Evolutionary conservation across 2,329 filamentous ascomycete species (phyloP).

Genomic region (Cryoendolithus antarcticus): DNA sequence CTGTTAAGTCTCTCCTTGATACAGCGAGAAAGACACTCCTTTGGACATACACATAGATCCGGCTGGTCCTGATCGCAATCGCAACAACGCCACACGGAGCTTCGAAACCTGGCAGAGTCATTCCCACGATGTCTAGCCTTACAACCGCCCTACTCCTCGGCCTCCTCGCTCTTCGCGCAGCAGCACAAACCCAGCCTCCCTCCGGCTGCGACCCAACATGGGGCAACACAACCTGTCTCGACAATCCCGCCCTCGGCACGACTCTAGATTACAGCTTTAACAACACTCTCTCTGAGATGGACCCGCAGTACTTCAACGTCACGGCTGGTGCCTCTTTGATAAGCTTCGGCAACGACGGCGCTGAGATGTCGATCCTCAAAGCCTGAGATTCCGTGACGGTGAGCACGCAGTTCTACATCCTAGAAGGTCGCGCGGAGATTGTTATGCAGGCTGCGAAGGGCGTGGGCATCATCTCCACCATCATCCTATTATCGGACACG

Average conservation of each 20-base stretch:
- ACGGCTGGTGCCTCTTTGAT: slow-evolving; percentile 55
- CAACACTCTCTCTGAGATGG: slow-evolving; percentile 36
- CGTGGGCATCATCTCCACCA: slow-evolving; percentile 63
- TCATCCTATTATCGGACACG: slow-evolving; percentile 74
- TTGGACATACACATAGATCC: no score
- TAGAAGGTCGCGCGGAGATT: slow-evolving; percentile 70
- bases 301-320: slow-evolving; percentile 29
- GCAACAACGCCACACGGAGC: no score
- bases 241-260: slow-evolving; percentile 57
- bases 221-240: slow-evolving; percentile 49
- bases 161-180: slow-evolving; percentile 12
- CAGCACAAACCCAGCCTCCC: slow-evolving; percentile 53
- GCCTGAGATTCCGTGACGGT: slow-evolving; percentile 68
- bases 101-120: no score
- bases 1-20: no score
- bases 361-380: slow-evolving; percentile 56
- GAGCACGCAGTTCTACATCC: slow-evolving; percentile 69
- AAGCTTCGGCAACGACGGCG: slow-evolving; percentile 42
- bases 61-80: no score
- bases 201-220: slow-evolving; percentile 64
- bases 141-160: no score
- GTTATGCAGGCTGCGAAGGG: slow-evolving; percentile 65
- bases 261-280: slow-evolving; percentile 55
- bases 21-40: no score
- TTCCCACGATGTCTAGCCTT: no score